Percentiles rank a stretch among this genome's conserved stretches.
These are phyloP conservation scores for Tolypocladium album DNA, from an alignment of 2,329 filamentous ascomycete species.

Conservation along the genomic window DNA sequence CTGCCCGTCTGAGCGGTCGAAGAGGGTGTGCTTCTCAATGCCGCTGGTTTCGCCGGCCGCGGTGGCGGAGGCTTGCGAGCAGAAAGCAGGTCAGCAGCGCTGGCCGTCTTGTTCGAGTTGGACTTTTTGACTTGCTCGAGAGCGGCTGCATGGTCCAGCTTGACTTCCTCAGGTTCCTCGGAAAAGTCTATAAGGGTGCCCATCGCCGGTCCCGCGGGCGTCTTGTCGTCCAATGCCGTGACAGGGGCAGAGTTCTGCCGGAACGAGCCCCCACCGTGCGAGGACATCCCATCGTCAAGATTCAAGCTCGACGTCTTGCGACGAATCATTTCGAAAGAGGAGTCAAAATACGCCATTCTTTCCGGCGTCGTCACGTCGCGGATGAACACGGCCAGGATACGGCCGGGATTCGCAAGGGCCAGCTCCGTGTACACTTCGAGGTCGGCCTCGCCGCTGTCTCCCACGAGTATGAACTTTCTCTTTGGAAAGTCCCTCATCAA, in stretches of 20 bases:
- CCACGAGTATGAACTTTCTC: slow-evolving; percentile 80
- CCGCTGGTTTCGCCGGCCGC: slow-evolving; percentile 45
- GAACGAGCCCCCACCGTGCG: slow-evolving; percentile 6
- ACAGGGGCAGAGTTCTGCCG: slow-evolving; percentile 16
- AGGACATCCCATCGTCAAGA: slow-evolving; percentile 11
- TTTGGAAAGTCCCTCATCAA: slow-evolving; percentile 85
- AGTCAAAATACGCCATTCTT: slow-evolving; percentile 65
- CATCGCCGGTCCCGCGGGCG: slow-evolving; percentile 30
- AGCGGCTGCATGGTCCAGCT: slow-evolving; percentile 21
- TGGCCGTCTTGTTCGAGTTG: slow-evolving; percentile 9
- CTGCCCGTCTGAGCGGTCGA: slow-evolving; percentile 8
- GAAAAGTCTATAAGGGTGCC: slow-evolving; percentile 52
- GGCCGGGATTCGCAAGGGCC: slow-evolving; percentile 71
- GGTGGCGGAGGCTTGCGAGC: slow-evolving; percentile 35
- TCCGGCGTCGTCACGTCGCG: slow-evolving; percentile 84
- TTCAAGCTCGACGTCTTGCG: slow-evolving; percentile 14
- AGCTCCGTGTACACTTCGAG: slow-evolving; percentile 94
- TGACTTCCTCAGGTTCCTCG: slow-evolving; percentile 34
- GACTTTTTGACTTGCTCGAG: slow-evolving; percentile 17
- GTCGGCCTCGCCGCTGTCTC: slow-evolving; percentile 94
- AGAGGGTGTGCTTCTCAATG: slow-evolving; percentile 36
- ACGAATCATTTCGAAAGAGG: slow-evolving; percentile 25
- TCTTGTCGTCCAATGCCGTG: slow-evolving; percentile 10
- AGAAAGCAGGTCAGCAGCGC: slow-evolving; percentile 17
- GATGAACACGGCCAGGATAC: slow-evolving; percentile 83